Percentiles rank a stretch among this genome's conserved stretches.
Conservation (phyloP, 371 early-diverging fungal genomes). For the Mortierella sp. region DNA sequence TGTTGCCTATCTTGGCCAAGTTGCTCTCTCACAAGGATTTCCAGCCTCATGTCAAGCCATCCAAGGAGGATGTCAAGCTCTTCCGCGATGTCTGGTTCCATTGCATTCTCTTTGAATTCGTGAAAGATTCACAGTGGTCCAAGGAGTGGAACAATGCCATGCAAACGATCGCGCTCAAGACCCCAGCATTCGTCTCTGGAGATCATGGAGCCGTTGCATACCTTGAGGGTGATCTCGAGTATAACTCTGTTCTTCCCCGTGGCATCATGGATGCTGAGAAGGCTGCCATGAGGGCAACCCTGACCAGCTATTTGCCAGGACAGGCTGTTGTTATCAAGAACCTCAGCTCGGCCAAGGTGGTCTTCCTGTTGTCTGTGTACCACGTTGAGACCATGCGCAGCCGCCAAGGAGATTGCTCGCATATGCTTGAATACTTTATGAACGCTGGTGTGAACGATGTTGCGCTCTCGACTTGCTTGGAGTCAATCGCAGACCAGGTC, state of each 20-base stretch:
- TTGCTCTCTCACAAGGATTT: conserved; percentile 72
- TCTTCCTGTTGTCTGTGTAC: conserved; percentile 86
- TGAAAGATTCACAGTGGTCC: conserved; percentile 82
- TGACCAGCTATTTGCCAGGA: conserved; percentile 58
- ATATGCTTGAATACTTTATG: conserved; percentile 83
- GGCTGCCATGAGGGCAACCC: conserved; percentile 45
- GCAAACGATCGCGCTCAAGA: conserved; percentile 79
- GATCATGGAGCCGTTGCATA: conserved; percentile 73
- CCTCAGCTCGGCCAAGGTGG: conserved; percentile 77
- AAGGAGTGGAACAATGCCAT: conserved; percentile 78
- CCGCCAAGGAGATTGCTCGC: conserved; percentile 72
- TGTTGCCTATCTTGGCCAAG: conserved; percentile 73
- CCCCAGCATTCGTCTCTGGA: conserved; percentile 85
- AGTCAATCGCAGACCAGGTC: conserved; percentile 78
- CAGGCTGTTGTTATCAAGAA: conserved; percentile 70
- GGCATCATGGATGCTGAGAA: conserved; percentile 71
- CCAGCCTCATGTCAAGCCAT: conserved; percentile 66
- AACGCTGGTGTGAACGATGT: conserved; percentile 84
- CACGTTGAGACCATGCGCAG: conserved; percentile 88
- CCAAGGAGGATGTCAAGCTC: conserved; percentile 73
- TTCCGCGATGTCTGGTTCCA: conserved; percentile 94
- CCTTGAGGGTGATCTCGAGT: conserved; percentile 88
- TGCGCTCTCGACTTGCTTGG: conserved; percentile 78
- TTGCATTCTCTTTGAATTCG: conserved; percentile 80
- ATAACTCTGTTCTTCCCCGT: conserved; percentile 84